Conservation (phyloP, 2,329 filamentous ascomycete species). For the Pseudogymnoascus sp. region DNA sequence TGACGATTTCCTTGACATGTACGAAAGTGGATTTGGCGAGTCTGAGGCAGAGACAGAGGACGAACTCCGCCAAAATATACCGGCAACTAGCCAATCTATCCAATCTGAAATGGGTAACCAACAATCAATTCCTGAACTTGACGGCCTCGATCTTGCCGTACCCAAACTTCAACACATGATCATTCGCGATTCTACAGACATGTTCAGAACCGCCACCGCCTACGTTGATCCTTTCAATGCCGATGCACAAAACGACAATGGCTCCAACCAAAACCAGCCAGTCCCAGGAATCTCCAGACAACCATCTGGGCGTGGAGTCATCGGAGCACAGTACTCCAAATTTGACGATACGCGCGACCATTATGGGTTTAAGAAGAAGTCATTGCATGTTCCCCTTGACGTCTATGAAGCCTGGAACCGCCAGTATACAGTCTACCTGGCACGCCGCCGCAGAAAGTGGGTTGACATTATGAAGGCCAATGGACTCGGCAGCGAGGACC, state of each 20-base stretch:
- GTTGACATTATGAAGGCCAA: slow-evolving; percentile 67
- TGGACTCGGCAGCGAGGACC: slow-evolving; percentile 63
- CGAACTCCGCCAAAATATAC: slow-evolving; percentile 17
- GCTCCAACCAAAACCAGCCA: background rate
- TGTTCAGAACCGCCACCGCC: background rate
- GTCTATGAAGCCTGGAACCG: slow-evolving; percentile 79
- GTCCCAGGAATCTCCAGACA: background rate
- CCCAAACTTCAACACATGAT: background rate
- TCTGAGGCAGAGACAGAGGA: slow-evolving; percentile 37
- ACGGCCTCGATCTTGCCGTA: background rate
- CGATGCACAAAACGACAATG: background rate
- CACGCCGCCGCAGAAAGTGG: slow-evolving; percentile 77
- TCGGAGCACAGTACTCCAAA: slow-evolving; percentile 3
- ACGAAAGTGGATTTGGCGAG: slow-evolving; percentile 56
- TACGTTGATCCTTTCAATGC: background rate
- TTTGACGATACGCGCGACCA: slow-evolving; percentile 54
- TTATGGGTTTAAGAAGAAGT: slow-evolving; percentile 88
- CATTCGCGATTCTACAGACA: background rate
- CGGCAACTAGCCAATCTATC: slow-evolving; percentile 19
- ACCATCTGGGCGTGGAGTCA: background rate
- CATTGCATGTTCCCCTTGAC: slow-evolving; percentile 66
- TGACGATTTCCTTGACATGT: slow-evolving; percentile 65
- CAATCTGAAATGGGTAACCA: background rate
- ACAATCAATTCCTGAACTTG: background rate
- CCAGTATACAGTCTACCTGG: slow-evolving; percentile 68